Conservation (phyloP, 345 rosid genomes). For the Rubroshorea leprosula region DNA sequence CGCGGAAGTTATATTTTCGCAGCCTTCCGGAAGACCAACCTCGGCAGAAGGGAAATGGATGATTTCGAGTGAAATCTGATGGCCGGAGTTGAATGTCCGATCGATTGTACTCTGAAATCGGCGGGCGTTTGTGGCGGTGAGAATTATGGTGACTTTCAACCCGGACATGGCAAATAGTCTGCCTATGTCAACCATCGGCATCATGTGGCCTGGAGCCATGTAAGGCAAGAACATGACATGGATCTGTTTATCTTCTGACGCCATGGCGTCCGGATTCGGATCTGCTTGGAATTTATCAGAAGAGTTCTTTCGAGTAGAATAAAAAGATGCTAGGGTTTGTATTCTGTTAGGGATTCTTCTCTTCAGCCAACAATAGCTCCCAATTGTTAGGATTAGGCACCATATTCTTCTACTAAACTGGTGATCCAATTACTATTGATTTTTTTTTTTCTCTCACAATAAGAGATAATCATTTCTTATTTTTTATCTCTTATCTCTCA, state of each 20-base stretch:
- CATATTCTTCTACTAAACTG: too few relatives aligned
- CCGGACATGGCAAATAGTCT: constrained; percentile 27
- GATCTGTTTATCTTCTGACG: constrained; percentile 9
- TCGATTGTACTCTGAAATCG: constrained; percentile 14
- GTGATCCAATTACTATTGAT: too few relatives aligned
- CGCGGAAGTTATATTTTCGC: constrained; percentile 4
- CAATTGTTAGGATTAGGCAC: too few relatives aligned
- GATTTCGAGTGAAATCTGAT: constrained; percentile 11
- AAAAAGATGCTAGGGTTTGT: too few relatives aligned
- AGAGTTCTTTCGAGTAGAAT: too few relatives aligned
- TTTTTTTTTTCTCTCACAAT: too few relatives aligned
- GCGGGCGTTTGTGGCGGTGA: constrained; percentile 23
- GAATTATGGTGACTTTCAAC: constrained; percentile 23
- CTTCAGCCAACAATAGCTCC: too few relatives aligned
- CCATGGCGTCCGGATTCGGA: constrained; percentile 17
- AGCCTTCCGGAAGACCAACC: constrained; percentile 10
- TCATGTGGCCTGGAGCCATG: constrained; percentile 45
- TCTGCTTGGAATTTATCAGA: neutral
- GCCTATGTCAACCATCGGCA: constrained; percentile 39
- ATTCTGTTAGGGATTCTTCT: too few relatives aligned
- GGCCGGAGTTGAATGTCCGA: constrained; percentile 20
- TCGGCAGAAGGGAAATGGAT: constrained; percentile 6
- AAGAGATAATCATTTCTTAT: too few relatives aligned
- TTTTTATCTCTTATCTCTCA: too few relatives aligned
- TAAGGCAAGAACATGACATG: constrained; percentile 41